These are phyloP conservation scores for Colletotrichum paranaense DNA, from an alignment of 2,329 filamentous ascomycete genomes.

Conservation along the genomic window DNA sequence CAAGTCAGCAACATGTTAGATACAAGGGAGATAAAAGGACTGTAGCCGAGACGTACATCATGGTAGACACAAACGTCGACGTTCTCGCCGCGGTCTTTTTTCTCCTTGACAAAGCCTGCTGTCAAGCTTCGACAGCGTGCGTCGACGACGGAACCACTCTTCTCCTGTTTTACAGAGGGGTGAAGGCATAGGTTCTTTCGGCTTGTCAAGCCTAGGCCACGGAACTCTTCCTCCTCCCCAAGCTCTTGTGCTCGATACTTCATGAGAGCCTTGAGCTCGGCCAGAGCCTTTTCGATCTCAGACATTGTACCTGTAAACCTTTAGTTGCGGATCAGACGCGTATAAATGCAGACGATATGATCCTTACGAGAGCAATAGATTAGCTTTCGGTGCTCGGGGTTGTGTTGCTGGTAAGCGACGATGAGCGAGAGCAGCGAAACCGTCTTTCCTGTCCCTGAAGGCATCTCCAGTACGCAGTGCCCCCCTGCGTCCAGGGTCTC, in stretches of 20 bases:
- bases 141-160: slow-evolving; percentile 93
- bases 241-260: slow-evolving; percentile 91
- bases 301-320: slow-evolving; percentile 84
- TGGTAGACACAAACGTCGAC: slow-evolving; percentile 97
- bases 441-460: slow-evolving; percentile 97
- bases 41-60: slow-evolving; percentile 68
- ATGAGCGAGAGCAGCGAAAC: slow-evolving; percentile 95
- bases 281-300: slow-evolving; percentile 97
- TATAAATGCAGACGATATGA: neutral
- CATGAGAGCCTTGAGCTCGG: slow-evolving; percentile 92
- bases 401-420: slow-evolving; percentile 94
- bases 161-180: slow-evolving; percentile 94
- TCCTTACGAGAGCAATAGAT: slow-evolving; percentile 92
- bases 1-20: slow-evolving; percentile 21
- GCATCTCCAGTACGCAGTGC: slow-evolving; percentile 98
- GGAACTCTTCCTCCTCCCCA: slow-evolving; percentile 92
- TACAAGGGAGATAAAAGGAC: too few species aligned
- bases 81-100: slow-evolving; percentile 94
- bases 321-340: neutral
- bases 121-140: slow-evolving; percentile 96
- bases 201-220: slow-evolving; percentile 91
- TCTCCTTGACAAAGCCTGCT: slow-evolving; percentile 96
- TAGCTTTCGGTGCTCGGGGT: slow-evolving; percentile 92
- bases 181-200: slow-evolving; percentile 97
- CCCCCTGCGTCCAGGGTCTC: slow-evolving; percentile 91